phyloP scores from a whole-genome alignment of 306 rosid species.

The Mimosa bimucronata region DNA sequence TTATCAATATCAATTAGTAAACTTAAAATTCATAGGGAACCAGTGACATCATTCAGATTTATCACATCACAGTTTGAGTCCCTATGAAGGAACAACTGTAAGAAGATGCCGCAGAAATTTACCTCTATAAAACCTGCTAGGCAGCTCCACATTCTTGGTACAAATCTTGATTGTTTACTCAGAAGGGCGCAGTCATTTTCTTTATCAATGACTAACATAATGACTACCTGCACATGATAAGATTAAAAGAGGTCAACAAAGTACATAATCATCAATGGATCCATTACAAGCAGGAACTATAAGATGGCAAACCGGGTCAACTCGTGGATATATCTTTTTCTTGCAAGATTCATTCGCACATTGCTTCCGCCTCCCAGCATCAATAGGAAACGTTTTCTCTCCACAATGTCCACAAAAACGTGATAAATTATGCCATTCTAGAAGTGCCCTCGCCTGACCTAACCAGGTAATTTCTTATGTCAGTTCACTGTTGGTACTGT shows the following conservation, averaged over 20 bases:
- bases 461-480: constrained; percentile 35
- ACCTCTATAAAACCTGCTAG: constrained; percentile 93
- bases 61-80: neutral
- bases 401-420: constrained; percentile 90
- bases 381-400: constrained; percentile 68
- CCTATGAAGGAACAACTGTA: neutral
- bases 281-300: constrained; percentile 13
- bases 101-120: constrained; percentile 23
- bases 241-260: constrained; percentile 8
- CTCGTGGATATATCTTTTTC: constrained; percentile 82
- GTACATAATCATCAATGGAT: constrained; percentile 20
- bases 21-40: too few species aligned
- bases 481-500: constrained; percentile 21
- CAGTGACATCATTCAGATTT: neutral
- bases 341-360: constrained; percentile 79
- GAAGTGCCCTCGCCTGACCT: constrained; percentile 83
- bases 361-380: constrained; percentile 83
- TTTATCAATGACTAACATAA: constrained; percentile 88
- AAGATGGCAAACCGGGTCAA: constrained; percentile 73
- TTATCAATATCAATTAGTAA: too few species aligned
- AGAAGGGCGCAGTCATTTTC: constrained; percentile 78
- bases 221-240: constrained; percentile 66
- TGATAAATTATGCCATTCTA: constrained; percentile 78
- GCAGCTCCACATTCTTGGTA: constrained; percentile 80
- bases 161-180: constrained; percentile 60